A percentile compares a stretch with the other conserved stretches of the same genome.
Evolutionary conservation across 73 alveolate genomes (phyloP).

Genomic region (Strombidium stylifer): DNA sequence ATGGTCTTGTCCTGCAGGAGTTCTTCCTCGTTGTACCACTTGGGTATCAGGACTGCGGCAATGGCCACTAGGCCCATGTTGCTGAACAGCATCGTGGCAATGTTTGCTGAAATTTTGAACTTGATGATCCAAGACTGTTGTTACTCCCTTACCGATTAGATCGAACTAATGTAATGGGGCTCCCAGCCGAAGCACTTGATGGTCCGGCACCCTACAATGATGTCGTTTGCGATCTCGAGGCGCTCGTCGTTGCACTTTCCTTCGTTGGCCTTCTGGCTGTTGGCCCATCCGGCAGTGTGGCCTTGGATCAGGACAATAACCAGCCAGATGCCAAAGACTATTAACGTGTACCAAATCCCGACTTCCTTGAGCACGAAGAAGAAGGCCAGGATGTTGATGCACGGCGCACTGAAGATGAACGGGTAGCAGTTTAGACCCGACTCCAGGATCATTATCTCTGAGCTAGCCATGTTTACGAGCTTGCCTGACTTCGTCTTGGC

Average conservation of each 20-base stretch:
- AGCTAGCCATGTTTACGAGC: neutral
- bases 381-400: too few species aligned
- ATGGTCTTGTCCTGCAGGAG: neutral
- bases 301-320: too few species aligned
- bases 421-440: too few species aligned
- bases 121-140: neutral
- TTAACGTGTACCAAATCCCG: too few species aligned
- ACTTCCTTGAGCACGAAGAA: too few species aligned
- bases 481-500: constrained; percentile 11
- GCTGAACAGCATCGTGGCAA: neutral
- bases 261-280: too few species aligned
- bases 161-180: constrained; percentile 1
- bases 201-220: constrained; percentile 61
- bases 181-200: constrained; percentile 58
- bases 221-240: too few species aligned
- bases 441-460: constrained; percentile 7
- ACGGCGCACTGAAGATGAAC: too few species aligned
- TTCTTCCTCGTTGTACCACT: neutral
- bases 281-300: too few species aligned
- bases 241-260: too few species aligned
- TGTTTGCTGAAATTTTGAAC: neutral
- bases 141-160: neutral
- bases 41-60: neutral
- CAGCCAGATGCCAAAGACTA: too few species aligned
- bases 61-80: constrained; percentile 2